Evolutionary conservation across 2,329 filamentous ascomycete species (phyloP).

Genomic region (Sporothrix globosa): DNA sequence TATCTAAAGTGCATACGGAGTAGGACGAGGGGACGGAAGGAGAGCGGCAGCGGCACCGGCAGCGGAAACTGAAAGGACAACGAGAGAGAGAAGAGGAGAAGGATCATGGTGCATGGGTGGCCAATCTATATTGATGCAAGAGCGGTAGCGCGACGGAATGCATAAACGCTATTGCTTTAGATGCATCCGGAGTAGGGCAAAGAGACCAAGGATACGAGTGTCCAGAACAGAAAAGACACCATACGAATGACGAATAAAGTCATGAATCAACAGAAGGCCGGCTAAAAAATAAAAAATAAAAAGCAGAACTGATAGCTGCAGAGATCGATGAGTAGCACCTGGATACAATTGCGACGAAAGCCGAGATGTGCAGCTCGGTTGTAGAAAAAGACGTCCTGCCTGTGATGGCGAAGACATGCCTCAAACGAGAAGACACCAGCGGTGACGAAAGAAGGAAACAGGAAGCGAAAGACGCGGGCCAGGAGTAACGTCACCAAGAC

Average conservation of each 20-base stretch:
- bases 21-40: background rate
- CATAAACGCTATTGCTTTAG: slow-evolving; percentile 23
- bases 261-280: background rate
- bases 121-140: background rate
- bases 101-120: slow-evolving; percentile 7
- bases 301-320: background rate
- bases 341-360: background rate
- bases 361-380: background rate
- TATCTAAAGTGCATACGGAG: background rate
- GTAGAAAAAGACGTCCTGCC: slow-evolving; percentile 4
- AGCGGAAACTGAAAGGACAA: background rate
- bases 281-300: background rate
- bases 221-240: background rate
- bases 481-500: background rate
- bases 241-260: too few species aligned
- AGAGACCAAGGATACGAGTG: background rate
- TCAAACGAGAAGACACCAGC: background rate
- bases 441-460: background rate
- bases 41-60: slow-evolving; percentile 15
- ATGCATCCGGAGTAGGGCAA: background rate
- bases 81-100: background rate
- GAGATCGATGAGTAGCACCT: background rate
- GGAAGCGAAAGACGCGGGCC: background rate
- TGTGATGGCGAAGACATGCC: slow-evolving; percentile 10
- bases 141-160: background rate